Evolutionary conservation across 2,329 filamentous ascomycete genomes (phyloP), one percentile per base, ranked within the genome.

Genomic region (Hansfordia pulvinata): DNA sequence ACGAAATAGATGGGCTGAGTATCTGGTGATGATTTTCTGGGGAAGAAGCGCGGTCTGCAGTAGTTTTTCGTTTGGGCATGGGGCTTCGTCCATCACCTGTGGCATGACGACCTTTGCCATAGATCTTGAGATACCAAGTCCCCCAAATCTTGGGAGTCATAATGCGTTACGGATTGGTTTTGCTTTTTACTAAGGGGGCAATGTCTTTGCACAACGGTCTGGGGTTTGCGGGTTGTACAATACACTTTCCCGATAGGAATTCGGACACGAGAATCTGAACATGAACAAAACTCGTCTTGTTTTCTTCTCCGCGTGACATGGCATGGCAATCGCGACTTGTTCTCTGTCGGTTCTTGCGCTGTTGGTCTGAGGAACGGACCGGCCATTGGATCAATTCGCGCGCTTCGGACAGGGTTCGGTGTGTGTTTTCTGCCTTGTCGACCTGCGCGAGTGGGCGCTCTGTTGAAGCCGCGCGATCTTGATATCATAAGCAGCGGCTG

Each of bases 1-100:
- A 90, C 86, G 63, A 98, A 96, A 84, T 96, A 93, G n/a, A n/a
- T n/a, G n/a, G n/a, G n/a, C n/a, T n/a, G n/a, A 74, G 62, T 40
- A 31, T 43, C 44, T 36, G 50, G 49, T 49, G 46, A 51, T 48
- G 6, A 10, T 9, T 10, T 4, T 14, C 14, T 17, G 23, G 10
- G 5, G 16, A 16, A 14, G 14, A n/a, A 16, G 9, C 4, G 23
- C 39, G 53, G 44, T 49, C 43, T 52, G 36, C 43, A 35, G 49
- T 53, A 56, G 58, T 71, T 68, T 69, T 68, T 70, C 56, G 55
- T 54, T 61, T 52, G 53, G 53, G 52, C 53, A 52, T 53, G 52
- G 58, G 62, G 58, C 53, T 58, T 57, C 52, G 58, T 61, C 62
- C 64, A 62, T 68, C 63, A 67, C 64, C 55, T 56, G 58, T 53